Evolutionary conservation across 2,329 filamentous ascomycete species (phyloP), one percentile per base, ranked within the genome.

Genomic region (Clonostachys chloroleuca): DNA sequence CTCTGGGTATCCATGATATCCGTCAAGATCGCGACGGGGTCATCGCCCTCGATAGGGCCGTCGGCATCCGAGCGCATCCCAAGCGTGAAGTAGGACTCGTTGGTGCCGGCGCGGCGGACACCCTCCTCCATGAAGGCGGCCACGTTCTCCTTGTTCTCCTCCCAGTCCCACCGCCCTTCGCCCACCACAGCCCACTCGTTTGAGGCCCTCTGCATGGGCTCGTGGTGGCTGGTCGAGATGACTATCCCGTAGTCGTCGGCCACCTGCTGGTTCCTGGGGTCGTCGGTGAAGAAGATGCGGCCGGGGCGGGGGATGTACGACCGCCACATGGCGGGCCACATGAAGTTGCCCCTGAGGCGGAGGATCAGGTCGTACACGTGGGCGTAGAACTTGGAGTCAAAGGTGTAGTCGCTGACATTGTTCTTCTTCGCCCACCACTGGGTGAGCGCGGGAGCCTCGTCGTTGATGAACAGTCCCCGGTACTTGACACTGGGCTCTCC

Each of bases 291-390:
- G 61, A 89, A 87, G 74, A 87, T 86, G 64, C 72, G 72, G 60
- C 5, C 66, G 1, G 72, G 52, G 43, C 35, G 44, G 16, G 48
- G 52, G 14, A 20, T 33, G 46, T 42, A 52, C 51, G 74, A 76
- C n/a, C 74, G 77, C 86, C 85, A 89, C 63, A 80, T 74, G 3
- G 83, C 78, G 2, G 86, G 86, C 86, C 86, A 89, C 45, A 89
- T 68, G 57, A 87, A 89, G 62, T 89, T 89, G 30, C 84, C 86
- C 45, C 79, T 76, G 40, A 86, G 71, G 12, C 86, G 75, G 12
- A 89, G 75, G 6, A 89, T 66, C 2, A 89, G 69, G 65, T 89
- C 86, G 54, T 87, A 88, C 17, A 90, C 79, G 35, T 77, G 75
- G 5, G 74, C 66, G 63, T 89, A 87, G 61, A 89, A 87, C 5